Evolutionary conservation across 257 asterid genomes (phyloP).

Genomic region (Nicotiana obtusifolia): DNA sequence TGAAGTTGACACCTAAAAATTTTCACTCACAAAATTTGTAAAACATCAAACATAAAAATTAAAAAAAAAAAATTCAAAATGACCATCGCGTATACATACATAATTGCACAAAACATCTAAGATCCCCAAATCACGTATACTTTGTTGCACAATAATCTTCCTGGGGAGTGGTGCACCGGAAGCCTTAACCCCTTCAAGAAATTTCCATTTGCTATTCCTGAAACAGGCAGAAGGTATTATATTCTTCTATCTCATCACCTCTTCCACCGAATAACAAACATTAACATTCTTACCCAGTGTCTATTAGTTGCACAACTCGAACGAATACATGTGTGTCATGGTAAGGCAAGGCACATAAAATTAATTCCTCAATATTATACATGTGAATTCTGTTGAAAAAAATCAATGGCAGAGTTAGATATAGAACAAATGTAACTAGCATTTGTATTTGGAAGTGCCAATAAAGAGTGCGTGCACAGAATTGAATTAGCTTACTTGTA

Average conservation of each 20-base stretch:
- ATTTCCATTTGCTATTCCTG: conserved; percentile 83
- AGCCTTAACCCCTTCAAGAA: conserved; percentile 80
- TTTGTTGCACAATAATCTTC: conserved; percentile 79
- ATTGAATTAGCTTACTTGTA: conserved; percentile 46
- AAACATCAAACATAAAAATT: background rate
- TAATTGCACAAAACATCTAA: conserved; percentile 70
- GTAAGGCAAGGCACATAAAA: conserved; percentile 81
- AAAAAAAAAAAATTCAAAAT: background rate
- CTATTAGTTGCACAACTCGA: conserved; percentile 60
- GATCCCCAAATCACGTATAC: conserved; percentile 63
- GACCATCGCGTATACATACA: conserved; percentile 39
- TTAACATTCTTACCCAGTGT: conserved; percentile 47
- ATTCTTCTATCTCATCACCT: background rate
- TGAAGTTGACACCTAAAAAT: conserved; percentile 50
- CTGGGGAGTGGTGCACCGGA: conserved; percentile 84
- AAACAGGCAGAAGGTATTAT: conserved; percentile 14
- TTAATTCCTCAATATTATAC: conserved; percentile 66
- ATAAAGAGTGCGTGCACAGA: background rate
- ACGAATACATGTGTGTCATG: conserved; percentile 86
- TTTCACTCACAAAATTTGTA: conserved; percentile 18
- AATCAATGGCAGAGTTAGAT: background rate
- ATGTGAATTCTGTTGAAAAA: conserved; percentile 53
- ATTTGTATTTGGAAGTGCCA: background rate
- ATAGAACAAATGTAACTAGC: background rate
- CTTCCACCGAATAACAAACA: background rate